Base-by-base conservation (phyloP, 257 asterid species). In the Salvia hispanica region DNA sequence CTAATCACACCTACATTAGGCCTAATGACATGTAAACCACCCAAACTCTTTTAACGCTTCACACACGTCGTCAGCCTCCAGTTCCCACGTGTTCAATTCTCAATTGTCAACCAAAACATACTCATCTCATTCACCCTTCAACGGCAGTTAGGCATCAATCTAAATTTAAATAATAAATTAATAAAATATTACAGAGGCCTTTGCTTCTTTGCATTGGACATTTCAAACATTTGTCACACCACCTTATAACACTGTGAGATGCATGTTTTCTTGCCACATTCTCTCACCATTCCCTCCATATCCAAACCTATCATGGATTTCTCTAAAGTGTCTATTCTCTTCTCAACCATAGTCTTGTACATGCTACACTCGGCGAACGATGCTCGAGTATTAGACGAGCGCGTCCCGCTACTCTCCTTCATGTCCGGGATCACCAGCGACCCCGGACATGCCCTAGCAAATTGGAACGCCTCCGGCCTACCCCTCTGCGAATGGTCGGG, bases 11-110 rank as follows among this genome's bases (percentile, higher is more conserved):
- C 15, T 18, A 67, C 66, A 84, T 91, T 84, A 84, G 95, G 95
- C 86, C 84, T 79, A 67, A 71, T 86, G 92, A 83, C 96, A 88
- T 86, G 90, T 80, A 81, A 81, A 82, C 82, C 92, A 83, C 85
- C 81, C 47, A 74, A 66, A 56, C 54, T 72, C 74, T 43, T 58
- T 9, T 40, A 72, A 59, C 72, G 66, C 47, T 36, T 51, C 45
- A 10, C 57, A 77, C 76, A 51, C 76, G 76, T 76, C 71, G 67
- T 66, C 25, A 55, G 25, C 69, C 0, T 13, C 70, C 37, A 40
- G 33, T 77, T 43, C 79, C 72, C 95, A 87, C 77, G 83, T 80
- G 92, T 79, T 75, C 13, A 28, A n/a, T 13, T 6, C 31, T 66
- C 31, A 1, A 78, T 79, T 83, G 89, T 86, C 90, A 84, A 86